These are phyloP conservation scores for Pistacia atlantica DNA, from an alignment of 345 rosid genomes.

Conservation along the genomic window DNA sequence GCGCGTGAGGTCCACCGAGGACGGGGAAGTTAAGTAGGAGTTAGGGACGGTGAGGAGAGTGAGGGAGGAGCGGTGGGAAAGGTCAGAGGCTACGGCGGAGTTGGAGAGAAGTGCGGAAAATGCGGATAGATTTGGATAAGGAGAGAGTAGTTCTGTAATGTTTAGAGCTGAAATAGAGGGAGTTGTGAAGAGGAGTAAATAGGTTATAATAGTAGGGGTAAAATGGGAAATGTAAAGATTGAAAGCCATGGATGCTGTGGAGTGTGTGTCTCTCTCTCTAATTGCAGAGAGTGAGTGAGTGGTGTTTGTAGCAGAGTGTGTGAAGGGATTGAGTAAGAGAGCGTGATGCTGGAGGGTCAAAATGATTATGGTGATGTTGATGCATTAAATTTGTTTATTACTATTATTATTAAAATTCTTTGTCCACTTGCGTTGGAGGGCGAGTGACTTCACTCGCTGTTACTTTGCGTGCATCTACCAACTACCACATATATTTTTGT, in stretches of 20 bases:
- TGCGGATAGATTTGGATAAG: conserved; percentile 59
- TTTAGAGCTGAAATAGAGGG: conserved; percentile 47
- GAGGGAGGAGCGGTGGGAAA: conserved; percentile 62
- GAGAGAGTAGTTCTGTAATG: conserved; percentile 68
- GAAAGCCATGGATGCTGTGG: conserved; percentile 32
- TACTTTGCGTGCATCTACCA: too few species aligned
- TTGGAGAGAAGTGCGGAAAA: conserved; percentile 54
- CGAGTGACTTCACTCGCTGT: background rate
- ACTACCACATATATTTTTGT: too few species aligned
- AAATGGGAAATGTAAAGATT: conserved; percentile 39
- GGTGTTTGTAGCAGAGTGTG: background rate
- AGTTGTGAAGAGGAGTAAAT: conserved; percentile 41
- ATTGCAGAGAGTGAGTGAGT: conserved; percentile 17
- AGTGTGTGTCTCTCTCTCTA: background rate
- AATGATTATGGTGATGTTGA: conserved; percentile 18
- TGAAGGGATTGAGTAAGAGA: background rate
- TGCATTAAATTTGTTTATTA: conserved; percentile 1
- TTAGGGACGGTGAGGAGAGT: conserved; percentile 88
- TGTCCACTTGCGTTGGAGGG: background rate
- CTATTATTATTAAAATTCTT: background rate
- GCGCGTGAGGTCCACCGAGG: conserved; percentile 59
- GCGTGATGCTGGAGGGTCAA: background rate
- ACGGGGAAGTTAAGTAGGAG: conserved; percentile 44
- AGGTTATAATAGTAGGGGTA: conserved; percentile 43
- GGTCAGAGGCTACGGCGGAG: conserved; percentile 53